Evolutionary conservation across 495 filamentous ascomycete genomes (phyloP).

Genomic region (Annulohypoxylon moriforme): DNA sequence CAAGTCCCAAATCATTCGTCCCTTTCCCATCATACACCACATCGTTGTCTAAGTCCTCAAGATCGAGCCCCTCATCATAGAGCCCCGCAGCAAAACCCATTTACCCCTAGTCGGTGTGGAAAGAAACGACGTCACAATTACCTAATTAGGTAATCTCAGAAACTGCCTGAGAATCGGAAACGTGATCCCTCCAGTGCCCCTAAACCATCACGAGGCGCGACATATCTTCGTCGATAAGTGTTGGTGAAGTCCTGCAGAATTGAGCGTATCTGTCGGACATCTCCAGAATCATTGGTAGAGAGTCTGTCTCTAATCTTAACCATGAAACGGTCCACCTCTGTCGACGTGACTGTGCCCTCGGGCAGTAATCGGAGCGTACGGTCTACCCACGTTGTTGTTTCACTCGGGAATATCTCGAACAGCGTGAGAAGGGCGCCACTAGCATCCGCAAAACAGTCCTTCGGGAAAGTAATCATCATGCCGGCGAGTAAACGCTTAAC

Average conservation of each 20-base stretch:
- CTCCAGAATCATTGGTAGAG: constrained; percentile 68
- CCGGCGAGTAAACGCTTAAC: constrained; percentile 89
- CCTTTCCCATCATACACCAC: not conserved
- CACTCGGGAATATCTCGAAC: constrained; percentile 85
- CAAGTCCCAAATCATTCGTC: constrained; percentile 7
- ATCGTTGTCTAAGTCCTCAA: not conserved
- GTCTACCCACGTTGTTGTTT: constrained; percentile 82
- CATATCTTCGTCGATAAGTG: constrained; percentile 89
- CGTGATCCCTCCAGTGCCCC: constrained; percentile 84
- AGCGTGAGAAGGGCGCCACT: constrained; percentile 89
- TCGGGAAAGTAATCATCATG: constrained; percentile 98
- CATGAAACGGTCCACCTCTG: constrained; percentile 72
- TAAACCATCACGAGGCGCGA: constrained; percentile 91
- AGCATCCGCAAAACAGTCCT: constrained; percentile 93
- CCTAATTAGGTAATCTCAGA: not conserved
- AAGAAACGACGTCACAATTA: not conserved
- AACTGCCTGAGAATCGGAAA: constrained; percentile 78
- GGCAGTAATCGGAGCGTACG: constrained; percentile 86
- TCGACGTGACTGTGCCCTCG: constrained; percentile 74
- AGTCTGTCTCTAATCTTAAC: constrained; percentile 74
- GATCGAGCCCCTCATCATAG: not conserved
- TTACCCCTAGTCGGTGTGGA: not conserved
- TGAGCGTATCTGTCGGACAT: constrained; percentile 78
- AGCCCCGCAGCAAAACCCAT: not conserved
- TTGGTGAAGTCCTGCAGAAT: constrained; percentile 97